These are phyloP conservation scores for Eustoma russellianum DNA, from an alignment of 257 asterid species.

Conservation along the genomic window DNA sequence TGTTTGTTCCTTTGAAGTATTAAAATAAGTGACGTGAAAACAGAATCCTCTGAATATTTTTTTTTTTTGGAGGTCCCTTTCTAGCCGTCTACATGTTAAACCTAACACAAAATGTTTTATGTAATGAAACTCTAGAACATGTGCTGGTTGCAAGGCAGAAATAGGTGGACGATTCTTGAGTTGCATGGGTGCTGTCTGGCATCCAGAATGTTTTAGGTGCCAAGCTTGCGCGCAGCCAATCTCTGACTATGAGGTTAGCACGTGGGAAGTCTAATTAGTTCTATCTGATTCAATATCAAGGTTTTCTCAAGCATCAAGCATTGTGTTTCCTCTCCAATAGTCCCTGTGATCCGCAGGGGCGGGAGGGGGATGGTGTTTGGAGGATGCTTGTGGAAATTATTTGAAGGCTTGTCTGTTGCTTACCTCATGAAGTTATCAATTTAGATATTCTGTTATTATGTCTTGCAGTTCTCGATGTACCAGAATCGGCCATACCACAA, in stretches of 20 bases:
- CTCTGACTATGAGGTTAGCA: slow-evolving; percentile 85
- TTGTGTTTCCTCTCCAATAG: too few species aligned
- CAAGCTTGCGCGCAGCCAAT: slow-evolving; percentile 71
- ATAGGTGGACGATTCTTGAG: slow-evolving; percentile 90
- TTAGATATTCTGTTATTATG: slow-evolving; percentile 7
- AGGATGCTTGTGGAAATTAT: too few species aligned
- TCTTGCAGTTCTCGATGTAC: slow-evolving; percentile 77
- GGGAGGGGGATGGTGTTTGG: too few species aligned
- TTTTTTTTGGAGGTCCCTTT: background rate
- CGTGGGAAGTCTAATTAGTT: slow-evolving; percentile 9
- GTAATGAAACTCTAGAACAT: slow-evolving; percentile 43
- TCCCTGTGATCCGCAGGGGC: too few species aligned
- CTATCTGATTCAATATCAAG: background rate
- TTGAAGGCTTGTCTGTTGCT: background rate
- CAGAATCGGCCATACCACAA: slow-evolving; percentile 83
- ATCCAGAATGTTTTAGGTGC: slow-evolving; percentile 96
- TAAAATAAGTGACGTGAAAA: too few species aligned
- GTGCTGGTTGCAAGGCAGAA: slow-evolving; percentile 91
- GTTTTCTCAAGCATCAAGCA: background rate
- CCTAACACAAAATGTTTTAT: slow-evolving; percentile 4
- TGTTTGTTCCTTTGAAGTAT: too few species aligned
- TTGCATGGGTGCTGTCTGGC: slow-evolving; percentile 97
- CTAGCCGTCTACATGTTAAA: background rate
- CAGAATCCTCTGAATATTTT: background rate
- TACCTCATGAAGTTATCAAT: slow-evolving; percentile 4